Evolutionary conservation across 257 asterid genomes (phyloP).

Genomic region (Linaria vulgaris): DNA sequence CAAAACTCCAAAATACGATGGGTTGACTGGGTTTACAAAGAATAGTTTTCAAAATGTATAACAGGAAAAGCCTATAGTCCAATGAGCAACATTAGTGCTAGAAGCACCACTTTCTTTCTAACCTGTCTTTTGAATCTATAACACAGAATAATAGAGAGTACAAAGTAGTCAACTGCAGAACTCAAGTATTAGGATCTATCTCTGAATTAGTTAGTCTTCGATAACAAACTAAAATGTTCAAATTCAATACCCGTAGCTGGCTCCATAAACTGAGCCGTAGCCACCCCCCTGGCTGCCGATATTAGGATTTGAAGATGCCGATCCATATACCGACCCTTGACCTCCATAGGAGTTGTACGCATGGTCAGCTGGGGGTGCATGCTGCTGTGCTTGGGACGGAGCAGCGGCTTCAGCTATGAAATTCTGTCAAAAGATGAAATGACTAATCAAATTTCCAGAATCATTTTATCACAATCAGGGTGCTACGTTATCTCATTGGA

Average conservation of each 20-base stretch:
- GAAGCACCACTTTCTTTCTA: too few relatives aligned
- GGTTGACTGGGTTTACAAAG: too few relatives aligned
- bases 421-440: constrained; percentile 47
- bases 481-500: not conserved
- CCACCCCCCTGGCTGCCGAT: constrained; percentile 63
- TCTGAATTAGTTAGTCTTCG: constrained; percentile 12
- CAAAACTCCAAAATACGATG: too few relatives aligned
- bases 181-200: too few relatives aligned
- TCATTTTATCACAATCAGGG: not conserved
- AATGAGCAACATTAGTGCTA: too few relatives aligned
- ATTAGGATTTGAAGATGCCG: constrained; percentile 59
- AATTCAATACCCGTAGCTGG: constrained; percentile 71
- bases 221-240: constrained; percentile 4
- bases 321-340: constrained; percentile 41
- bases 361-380: constrained; percentile 55
- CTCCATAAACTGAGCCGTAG: constrained; percentile 68
- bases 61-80: too few relatives aligned
- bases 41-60: too few relatives aligned
- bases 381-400: constrained; percentile 43
- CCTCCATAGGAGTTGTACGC: constrained; percentile 55
- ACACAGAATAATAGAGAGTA: too few relatives aligned
- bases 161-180: too few relatives aligned
- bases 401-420: constrained; percentile 63
- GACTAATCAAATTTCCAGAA: not conserved
- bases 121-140: too few relatives aligned